phyloP scores from a whole-genome alignment of 306 rosid species.

The Hippophae tibetana region DNA sequence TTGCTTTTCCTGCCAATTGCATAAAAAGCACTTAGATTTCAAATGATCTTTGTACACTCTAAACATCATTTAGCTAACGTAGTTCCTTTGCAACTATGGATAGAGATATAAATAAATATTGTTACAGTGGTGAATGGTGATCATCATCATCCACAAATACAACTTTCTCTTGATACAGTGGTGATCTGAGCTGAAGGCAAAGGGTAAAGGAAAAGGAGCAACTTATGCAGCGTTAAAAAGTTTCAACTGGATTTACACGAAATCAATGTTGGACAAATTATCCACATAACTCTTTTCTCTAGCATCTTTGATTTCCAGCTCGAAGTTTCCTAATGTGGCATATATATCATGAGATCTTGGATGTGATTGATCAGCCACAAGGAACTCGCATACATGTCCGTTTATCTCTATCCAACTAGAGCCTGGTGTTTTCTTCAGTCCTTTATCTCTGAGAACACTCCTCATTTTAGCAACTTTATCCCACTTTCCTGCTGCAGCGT shows the following conservation, averaged over 20 bases:
- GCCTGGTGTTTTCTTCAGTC: conserved; percentile 63
- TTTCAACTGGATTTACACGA: background rate
- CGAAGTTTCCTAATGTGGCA: conserved; percentile 32
- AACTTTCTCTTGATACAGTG: too few relatives aligned
- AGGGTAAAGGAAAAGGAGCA: too few relatives aligned
- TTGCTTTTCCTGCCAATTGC: too few relatives aligned
- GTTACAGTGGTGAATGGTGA: too few relatives aligned
- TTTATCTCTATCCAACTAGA: conserved; percentile 67
- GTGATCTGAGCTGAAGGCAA: too few relatives aligned
- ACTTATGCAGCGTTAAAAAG: too few relatives aligned
- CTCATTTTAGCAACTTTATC: conserved; percentile 64
- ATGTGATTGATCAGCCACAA: conserved; percentile 66
- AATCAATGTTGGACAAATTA: background rate
- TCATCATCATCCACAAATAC: too few relatives aligned
- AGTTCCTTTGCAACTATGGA: too few relatives aligned
- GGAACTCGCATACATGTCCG: conserved; percentile 54
- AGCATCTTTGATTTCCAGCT: conserved; percentile 39
- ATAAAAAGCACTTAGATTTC: too few relatives aligned
- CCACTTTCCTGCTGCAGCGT: conserved; percentile 82
- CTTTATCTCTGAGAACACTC: conserved; percentile 49
- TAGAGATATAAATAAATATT: too few relatives aligned
- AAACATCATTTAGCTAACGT: too few relatives aligned
- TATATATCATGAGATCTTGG: conserved; percentile 47
- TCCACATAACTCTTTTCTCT: conserved; percentile 15
- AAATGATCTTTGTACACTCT: too few relatives aligned